Evolutionary conservation across 1,139 yeast species (phyloP).

Genomic region (Arxiozyma heterogenica): DNA sequence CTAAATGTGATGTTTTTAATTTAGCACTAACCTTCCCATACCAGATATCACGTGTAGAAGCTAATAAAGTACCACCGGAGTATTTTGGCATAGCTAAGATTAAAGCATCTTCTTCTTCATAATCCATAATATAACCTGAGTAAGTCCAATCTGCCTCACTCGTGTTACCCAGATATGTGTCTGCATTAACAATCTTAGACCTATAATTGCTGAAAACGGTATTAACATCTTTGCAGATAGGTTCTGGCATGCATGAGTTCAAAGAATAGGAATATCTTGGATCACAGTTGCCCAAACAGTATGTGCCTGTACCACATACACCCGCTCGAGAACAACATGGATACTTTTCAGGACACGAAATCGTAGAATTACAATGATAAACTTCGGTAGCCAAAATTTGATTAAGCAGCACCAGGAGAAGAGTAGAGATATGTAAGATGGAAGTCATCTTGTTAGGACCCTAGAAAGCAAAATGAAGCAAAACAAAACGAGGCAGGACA

Average conservation of each 20-base stretch:
- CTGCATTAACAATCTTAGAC: slow-evolving; percentile 22
- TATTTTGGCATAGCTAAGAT: slow-evolving; percentile 71
- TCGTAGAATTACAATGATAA: slow-evolving; percentile 24
- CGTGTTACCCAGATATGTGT: slow-evolving; percentile 61
- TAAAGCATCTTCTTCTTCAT: slow-evolving; percentile 42
- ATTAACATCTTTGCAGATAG: slow-evolving; percentile 33
- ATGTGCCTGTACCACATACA: slow-evolving; percentile 67
- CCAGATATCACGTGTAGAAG: slow-evolving; percentile 77
- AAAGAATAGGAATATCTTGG: slow-evolving; percentile 42
- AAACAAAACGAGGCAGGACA: neutral
- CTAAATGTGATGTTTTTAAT: slow-evolving; percentile 62
- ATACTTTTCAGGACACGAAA: slow-evolving; percentile 52
- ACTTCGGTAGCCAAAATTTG: slow-evolving; percentile 9
- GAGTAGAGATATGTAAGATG: neutral
- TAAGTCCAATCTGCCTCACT: slow-evolving; percentile 63
- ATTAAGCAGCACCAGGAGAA: neutral
- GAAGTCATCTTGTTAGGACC: neutral
- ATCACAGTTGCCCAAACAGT: slow-evolving; percentile 72
- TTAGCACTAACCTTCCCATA: slow-evolving; percentile 70
- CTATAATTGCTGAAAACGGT: slow-evolving; percentile 36
- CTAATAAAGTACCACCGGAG: slow-evolving; percentile 72
- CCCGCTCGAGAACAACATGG: slow-evolving; percentile 84
- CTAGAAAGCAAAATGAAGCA: neutral
- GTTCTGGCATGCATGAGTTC: slow-evolving; percentile 59
- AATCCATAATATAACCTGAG: slow-evolving; percentile 53